A percentile compares a stretch with the other conserved stretches of the same genome.
Evolutionary conservation across 768 basidiomycete species (phyloP).

Genomic region (Lyophyllum semitale): DNA sequence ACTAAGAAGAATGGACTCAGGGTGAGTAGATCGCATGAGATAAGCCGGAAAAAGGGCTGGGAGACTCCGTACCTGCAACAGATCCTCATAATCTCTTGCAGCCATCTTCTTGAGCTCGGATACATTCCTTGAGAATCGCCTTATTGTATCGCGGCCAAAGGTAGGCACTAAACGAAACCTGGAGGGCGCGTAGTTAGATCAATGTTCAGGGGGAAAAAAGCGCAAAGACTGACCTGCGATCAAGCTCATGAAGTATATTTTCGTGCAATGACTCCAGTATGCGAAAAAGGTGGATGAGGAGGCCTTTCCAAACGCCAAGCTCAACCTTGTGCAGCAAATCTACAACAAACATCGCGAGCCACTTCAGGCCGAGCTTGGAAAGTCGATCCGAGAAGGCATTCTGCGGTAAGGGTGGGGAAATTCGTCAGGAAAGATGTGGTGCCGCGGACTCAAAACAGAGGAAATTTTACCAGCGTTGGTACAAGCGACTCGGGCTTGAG

Average conservation of each 20-base stretch:
- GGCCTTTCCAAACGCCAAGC: conserved; percentile 23
- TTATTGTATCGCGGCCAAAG: conserved; percentile 21
- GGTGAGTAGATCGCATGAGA: too few relatives aligned
- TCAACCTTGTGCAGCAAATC: conserved; percentile 17
- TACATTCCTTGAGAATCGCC: conserved; percentile 22
- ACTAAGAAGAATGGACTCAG: background rate
- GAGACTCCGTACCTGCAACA: conserved; percentile 24
- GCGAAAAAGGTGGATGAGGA: conserved; percentile 25
- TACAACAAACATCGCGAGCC: conserved; percentile 18
- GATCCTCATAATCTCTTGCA: conserved; percentile 30
- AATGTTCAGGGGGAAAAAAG: background rate
- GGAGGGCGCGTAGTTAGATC: background rate
- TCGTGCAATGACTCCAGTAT: conserved; percentile 7
- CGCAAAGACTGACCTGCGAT: background rate
- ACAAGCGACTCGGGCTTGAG: conserved; percentile 20
- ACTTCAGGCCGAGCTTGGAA: conserved; percentile 9
- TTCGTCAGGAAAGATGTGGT: too few relatives aligned
- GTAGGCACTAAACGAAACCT: conserved; percentile 2
- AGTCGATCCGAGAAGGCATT: conserved; percentile 7
- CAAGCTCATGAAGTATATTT: background rate
- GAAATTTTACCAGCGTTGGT: conserved; percentile 24
- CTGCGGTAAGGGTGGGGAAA: too few relatives aligned
- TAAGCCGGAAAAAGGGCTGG: too few relatives aligned
- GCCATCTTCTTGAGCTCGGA: conserved; percentile 23
- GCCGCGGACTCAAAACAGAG: background rate